Percentiles rank a stretch among this genome's conserved stretches.
Conservation (phyloP, 176 grass and related monocot species). For the Avena atlantica region DNA sequence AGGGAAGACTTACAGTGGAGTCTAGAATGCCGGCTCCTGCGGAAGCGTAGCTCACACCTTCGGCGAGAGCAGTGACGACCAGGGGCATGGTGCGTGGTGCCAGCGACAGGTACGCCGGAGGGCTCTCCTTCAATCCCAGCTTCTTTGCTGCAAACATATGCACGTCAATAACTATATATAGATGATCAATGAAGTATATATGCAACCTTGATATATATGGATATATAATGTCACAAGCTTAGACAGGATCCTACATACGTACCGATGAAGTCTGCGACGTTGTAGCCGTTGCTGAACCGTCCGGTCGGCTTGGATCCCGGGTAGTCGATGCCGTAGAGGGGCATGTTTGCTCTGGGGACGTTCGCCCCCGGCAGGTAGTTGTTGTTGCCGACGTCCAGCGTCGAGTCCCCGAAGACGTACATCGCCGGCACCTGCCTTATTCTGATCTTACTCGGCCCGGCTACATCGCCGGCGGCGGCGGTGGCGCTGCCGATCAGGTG, state of each 20-base stretch:
- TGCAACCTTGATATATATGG: no score
- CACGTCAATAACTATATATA: not conserved
- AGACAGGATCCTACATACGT: not conserved
- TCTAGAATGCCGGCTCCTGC: constrained; percentile 59
- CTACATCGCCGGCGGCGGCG: not conserved
- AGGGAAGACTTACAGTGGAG: constrained; percentile 26
- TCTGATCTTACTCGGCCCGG: not conserved
- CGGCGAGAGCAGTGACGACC: constrained; percentile 16
- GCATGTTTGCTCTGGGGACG: constrained; percentile 45
- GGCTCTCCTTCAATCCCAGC: constrained; percentile 55
- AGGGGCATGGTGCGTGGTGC: not conserved
- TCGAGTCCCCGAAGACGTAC: constrained; percentile 58
- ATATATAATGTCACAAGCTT: no score
- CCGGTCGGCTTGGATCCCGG: constrained; percentile 47
- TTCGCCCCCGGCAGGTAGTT: constrained; percentile 34
- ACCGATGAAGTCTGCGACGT: constrained; percentile 57
- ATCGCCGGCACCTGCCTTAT: constrained; percentile 35
- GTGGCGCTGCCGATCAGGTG: not conserved
- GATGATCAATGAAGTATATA: no score
- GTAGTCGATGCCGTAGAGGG: constrained; percentile 55
- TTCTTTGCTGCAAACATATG: constrained; percentile 31
- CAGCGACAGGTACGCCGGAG: constrained; percentile 38
- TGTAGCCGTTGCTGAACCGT: constrained; percentile 73
- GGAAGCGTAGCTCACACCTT: constrained; percentile 60
- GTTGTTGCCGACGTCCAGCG: constrained; percentile 60